Evolutionary conservation across 371 early-diverging fungal genomes (phyloP), one percentile per base, ranked within the genome.

Genomic region (Funneliformis caledonium): DNA sequence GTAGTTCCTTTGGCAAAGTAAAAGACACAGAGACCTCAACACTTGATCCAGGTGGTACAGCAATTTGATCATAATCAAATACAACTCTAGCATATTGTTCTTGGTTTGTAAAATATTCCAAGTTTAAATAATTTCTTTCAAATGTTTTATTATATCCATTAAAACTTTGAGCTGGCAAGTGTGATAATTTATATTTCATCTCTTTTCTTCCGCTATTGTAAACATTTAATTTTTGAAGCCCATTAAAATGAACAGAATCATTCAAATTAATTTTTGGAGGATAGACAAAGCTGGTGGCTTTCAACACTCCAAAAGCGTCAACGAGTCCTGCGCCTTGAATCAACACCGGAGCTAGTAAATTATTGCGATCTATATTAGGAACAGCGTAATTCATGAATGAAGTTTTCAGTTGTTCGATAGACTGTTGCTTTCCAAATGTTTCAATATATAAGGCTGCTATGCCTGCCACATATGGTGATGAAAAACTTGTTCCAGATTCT

Each of bases 311-410:
- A 80, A 87, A 87, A 43, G 89, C 84, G 84, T 95, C 88, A 61
- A 96, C 87, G 5, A 95, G 84, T n/a, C 96, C 96, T 56, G 91
- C 87, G 5, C 96, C 96, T 82, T 94, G 93, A 72, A 85, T 85
- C 61, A 89, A 88, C 3, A 88, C 87, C 0, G 78, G 50, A 42
- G 78, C 14, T 6, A 43, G 31, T n/a, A 68, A 50, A 14, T 67
- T 68, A n/a, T 12, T 45, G 22, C 31, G 42, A 59, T 78, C 83
- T 7, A 31, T 59, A 83, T 43, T 14, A 45, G 76, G 76, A 19
- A n/a, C 22, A 7, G 76, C 76, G 37, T 22, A 52, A 61, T 75
- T 75, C 76, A 75, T 75, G 4, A 75, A 8, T 9, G 81, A 76
- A 42, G 80, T 73, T n/a, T 83, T 84, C 61, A 79, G 52, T 50